A percentile compares a stretch with the other conserved stretches of the same genome.
phyloP scores from a whole-genome alignment of 2,329 filamentous ascomycete genomes.

The Pestalotiopsis sp. region DNA sequence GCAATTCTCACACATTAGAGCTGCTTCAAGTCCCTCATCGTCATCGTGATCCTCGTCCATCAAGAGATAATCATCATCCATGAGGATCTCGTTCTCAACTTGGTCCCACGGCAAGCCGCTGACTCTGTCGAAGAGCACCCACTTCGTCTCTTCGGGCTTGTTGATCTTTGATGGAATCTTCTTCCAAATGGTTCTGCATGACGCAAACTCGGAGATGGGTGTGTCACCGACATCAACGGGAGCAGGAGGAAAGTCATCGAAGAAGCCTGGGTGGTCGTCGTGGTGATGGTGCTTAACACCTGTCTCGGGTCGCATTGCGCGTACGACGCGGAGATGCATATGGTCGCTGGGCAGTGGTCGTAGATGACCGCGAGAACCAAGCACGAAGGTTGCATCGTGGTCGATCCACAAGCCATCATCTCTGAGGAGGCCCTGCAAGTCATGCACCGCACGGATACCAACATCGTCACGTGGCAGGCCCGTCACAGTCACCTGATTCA shows the following conservation, averaged over 20 bases:
- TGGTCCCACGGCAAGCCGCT: constrained; percentile 34
- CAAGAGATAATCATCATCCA: constrained; percentile 26
- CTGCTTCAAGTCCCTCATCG: constrained; percentile 23
- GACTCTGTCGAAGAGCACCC: constrained; percentile 49
- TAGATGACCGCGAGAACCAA: constrained; percentile 39
- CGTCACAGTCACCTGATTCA: constrained; percentile 57
- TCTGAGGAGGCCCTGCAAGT: constrained; percentile 55
- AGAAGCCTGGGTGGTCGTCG: constrained; percentile 30
- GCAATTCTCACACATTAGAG: constrained; percentile 32
- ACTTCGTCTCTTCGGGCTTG: constrained; percentile 44
- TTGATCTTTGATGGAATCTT: constrained; percentile 45
- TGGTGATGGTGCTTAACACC: constrained; percentile 29
- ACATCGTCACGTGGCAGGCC: constrained; percentile 54
- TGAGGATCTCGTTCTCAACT: constrained; percentile 29
- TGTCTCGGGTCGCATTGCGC: constrained; percentile 36
- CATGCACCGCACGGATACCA: constrained; percentile 48
- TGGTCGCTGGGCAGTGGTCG: constrained; percentile 36
- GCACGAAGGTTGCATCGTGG: constrained; percentile 46
- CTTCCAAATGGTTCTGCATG: constrained; percentile 55
- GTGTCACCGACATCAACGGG: constrained; percentile 44
- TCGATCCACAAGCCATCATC: constrained; percentile 56
- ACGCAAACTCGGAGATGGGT: constrained; percentile 42
- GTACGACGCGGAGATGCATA: constrained; percentile 48
- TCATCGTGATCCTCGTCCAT: constrained; percentile 23
- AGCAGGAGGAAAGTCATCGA: constrained; percentile 39